These are phyloP conservation scores for Alternaria viburni DNA, from an alignment of 2,329 filamentous ascomycete species.

Conservation along the genomic window DNA sequence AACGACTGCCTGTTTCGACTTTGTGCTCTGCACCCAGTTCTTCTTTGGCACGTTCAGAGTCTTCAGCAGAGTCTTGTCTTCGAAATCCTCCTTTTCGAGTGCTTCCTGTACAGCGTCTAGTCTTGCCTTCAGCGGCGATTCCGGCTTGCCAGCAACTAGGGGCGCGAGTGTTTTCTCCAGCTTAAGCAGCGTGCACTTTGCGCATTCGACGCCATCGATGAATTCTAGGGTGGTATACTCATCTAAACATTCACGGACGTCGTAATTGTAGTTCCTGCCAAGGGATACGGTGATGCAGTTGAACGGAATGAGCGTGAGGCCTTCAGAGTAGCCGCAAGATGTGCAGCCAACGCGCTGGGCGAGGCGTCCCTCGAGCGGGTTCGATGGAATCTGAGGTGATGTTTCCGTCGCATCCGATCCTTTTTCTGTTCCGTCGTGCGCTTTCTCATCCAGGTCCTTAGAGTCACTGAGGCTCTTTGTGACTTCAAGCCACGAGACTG, in stretches of 20 bases:
- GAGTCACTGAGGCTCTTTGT: slow-evolving; percentile 30
- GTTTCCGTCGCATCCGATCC: slow-evolving; percentile 7
- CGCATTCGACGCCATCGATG: slow-evolving; percentile 89
- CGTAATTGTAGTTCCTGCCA: slow-evolving; percentile 66
- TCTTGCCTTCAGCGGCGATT: slow-evolving; percentile 57
- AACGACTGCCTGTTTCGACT: slow-evolving; percentile 87
- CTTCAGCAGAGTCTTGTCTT: slow-evolving; percentile 58
- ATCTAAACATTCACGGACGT: slow-evolving; percentile 79
- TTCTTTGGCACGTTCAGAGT: slow-evolving; percentile 60
- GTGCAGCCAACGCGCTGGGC: slow-evolving; percentile 90
- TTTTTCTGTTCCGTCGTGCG: slow-evolving; percentile 5
- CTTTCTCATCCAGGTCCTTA: slow-evolving; percentile 11
- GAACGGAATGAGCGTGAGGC: slow-evolving; percentile 88
- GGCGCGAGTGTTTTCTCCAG: slow-evolving; percentile 51
- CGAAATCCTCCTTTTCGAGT: slow-evolving; percentile 78
- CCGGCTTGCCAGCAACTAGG: slow-evolving; percentile 37
- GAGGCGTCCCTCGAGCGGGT: slow-evolving; percentile 85
- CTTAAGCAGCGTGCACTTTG: slow-evolving; percentile 81
- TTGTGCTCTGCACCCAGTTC: slow-evolving; percentile 76
- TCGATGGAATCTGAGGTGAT: slow-evolving; percentile 55
- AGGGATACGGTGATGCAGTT: slow-evolving; percentile 90
- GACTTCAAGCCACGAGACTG: slow-evolving; percentile 39
- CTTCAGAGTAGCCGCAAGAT: slow-evolving; percentile 83
- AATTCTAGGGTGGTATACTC: slow-evolving; percentile 83
- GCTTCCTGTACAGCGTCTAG: slow-evolving; percentile 72